Base-by-base conservation (phyloP, 495 filamentous ascomycete genomes). In the Neurospora hispaniola region DNA sequence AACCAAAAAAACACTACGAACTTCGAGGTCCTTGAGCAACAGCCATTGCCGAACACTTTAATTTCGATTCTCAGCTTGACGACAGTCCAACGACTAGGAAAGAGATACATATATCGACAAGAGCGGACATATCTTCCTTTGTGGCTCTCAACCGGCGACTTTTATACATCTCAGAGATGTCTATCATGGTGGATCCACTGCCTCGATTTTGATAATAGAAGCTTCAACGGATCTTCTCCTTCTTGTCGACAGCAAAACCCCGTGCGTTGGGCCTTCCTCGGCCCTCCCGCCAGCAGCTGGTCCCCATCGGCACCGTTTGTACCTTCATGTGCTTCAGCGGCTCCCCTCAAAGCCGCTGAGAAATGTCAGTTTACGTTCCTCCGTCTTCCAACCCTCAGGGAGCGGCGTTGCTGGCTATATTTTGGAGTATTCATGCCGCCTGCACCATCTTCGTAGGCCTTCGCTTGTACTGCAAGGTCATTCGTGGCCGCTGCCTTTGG, bases 391-490 rank as follows among this genome's bases (percentile, higher is more conserved):
- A 66, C 27, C 27, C 54, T 66, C 54, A 16, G 27, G 54, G 54
- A 66, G 54, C 54, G 27, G 14, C 14, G 14, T 18, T 66, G 14
- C 14, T 66, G 54, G 54, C 54, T 4, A 66, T 66, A 66, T 66
- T 66, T 9, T 66, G 54, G 54, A 66, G 12, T 66, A 1, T 66
- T 18, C 54, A 35, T 18, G 27, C 54, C 31, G 27, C 14, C 54
- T 66, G 54, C 54, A 66, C 14, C 5, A 42, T 71, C 7, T 79
- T 81, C 42, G 68, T 81, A 16, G 31, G 40, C 10, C 73, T 80
- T 41, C 71, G 79, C 8, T 1, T 81, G 18, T 81, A 76, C 69
- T 80, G 76, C 78, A 80, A 81, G 66, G 54, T 74, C 35, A 11
- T 62, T 7, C 75, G 79, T 69, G 70, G 72, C 66, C 73, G 75